Conservation (phyloP, 805 yeast species). For the Barnettozyma botsteinii region DNA sequence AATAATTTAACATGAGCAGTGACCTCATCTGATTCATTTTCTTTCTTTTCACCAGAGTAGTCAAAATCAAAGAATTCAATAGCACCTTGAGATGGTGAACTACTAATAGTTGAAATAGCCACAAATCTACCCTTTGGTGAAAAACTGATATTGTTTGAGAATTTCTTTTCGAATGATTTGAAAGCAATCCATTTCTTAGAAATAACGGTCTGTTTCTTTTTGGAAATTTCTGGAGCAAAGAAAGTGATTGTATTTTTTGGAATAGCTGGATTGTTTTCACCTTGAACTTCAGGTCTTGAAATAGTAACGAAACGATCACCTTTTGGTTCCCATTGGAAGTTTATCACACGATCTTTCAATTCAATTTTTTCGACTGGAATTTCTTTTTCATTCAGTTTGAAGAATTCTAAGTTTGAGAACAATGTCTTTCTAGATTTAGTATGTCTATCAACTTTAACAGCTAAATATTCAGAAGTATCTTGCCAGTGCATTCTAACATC, state of each 20-base stretch:
- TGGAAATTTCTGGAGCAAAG: constrained; percentile 68
- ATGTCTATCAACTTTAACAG: constrained; percentile 95
- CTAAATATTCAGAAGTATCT: constrained; percentile 70
- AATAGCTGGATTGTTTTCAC: constrained; percentile 51
- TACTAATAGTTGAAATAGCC: constrained; percentile 40
- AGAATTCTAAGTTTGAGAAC: constrained; percentile 88
- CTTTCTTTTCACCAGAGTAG: constrained; percentile 63
- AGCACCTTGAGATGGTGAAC: constrained; percentile 47
- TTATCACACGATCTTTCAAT: constrained; percentile 79
- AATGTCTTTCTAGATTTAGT: constrained; percentile 90
- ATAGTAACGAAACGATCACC: constrained; percentile 82
- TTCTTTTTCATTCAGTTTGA: constrained; percentile 80
- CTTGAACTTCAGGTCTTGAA: constrained; percentile 48
- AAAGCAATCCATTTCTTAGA: constrained; percentile 53
- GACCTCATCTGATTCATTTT: constrained; percentile 34
- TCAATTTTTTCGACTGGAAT: constrained; percentile 94
- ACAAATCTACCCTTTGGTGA: constrained; percentile 92
- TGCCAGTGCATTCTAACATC: constrained; percentile 95
- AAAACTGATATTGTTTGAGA: constrained; percentile 73
- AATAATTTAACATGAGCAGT: constrained; percentile 33
- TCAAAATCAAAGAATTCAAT: constrained; percentile 84
- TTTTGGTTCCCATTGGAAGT: constrained; percentile 94
- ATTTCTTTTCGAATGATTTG: constrained; percentile 53
- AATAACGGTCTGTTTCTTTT: constrained; percentile 38
- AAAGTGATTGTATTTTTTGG: constrained; percentile 64